phyloP scores from a whole-genome alignment of 1,284 basidiomycete genomes.

The Cystobasidium pallidum region DNA sequence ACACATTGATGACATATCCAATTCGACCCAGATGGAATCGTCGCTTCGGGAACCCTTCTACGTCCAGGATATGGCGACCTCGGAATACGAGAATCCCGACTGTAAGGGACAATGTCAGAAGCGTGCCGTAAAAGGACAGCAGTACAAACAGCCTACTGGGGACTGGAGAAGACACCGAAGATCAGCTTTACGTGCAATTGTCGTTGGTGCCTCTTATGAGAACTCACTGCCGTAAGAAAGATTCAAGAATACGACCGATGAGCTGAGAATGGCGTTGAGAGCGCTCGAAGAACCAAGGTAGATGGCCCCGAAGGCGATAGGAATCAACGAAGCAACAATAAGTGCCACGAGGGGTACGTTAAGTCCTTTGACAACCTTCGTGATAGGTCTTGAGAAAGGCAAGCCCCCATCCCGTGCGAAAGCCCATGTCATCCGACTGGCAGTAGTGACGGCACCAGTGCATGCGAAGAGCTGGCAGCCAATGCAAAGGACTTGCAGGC shows the following conservation, averaged over 20 bases:
- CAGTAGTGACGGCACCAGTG: constrained; percentile 65
- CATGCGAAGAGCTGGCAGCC: constrained; percentile 41
- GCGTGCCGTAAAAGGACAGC: background rate
- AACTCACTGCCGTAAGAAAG: constrained; percentile 54
- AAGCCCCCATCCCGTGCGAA: constrained; percentile 69
- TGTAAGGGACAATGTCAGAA: constrained; percentile 50
- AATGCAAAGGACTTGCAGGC: constrained; percentile 33
- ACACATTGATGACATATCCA: constrained; percentile 55
- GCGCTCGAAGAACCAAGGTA: constrained; percentile 64
- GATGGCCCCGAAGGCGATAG: constrained; percentile 58
- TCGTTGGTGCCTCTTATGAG: background rate
- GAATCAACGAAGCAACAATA: constrained; percentile 62
- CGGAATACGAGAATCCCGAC: constrained; percentile 57
- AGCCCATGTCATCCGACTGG: constrained; percentile 69
- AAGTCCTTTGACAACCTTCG: constrained; percentile 63
- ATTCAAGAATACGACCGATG: constrained; percentile 57
- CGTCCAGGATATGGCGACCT: constrained; percentile 57
- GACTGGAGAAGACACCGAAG: constrained; percentile 1
- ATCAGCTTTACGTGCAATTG: background rate
- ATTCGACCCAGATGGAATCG: constrained; percentile 46
- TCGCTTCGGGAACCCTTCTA: constrained; percentile 52
- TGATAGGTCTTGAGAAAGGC: constrained; percentile 64
- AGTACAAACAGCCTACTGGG: constrained; percentile 22
- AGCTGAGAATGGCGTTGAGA: constrained; percentile 59
- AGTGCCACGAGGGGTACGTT: constrained; percentile 60